Evolutionary conservation across 2,329 filamentous ascomycete genomes (phyloP).

Genomic region (Cordyceps farinosa): DNA sequence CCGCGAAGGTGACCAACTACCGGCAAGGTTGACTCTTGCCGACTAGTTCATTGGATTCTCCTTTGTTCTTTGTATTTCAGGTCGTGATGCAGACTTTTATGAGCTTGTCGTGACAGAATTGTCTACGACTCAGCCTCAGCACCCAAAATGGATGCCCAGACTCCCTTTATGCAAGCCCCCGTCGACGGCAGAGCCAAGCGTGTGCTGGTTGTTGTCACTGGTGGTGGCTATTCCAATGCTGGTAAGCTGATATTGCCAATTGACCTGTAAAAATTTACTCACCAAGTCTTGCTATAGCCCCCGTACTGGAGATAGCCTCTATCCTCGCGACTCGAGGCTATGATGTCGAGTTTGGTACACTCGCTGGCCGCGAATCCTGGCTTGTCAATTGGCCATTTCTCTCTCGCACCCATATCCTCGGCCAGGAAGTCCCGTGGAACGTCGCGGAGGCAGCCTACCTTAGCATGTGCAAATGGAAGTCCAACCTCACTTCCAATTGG

Average conservation of each 20-base stretch:
- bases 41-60: too few relatives aligned
- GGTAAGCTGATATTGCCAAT: background rate
- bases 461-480: conserved; percentile 1
- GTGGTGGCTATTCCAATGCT: background rate
- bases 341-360: background rate
- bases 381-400: background rate
- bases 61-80: too few relatives aligned
- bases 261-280: too few relatives aligned
- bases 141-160: too few relatives aligned
- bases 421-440: background rate
- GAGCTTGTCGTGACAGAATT: too few relatives aligned
- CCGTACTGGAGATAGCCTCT: background rate
- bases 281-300: background rate
- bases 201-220: background rate
- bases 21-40: too few relatives aligned
- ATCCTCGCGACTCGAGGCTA: background rate
- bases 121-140: too few relatives aligned
- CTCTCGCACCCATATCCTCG: background rate
- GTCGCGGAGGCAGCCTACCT: background rate
- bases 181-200: background rate
- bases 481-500: background rate
- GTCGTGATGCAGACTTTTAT: too few relatives aligned
- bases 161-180: too few relatives aligned
- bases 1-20: too few relatives aligned
- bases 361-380: background rate